Percentiles rank a stretch among this genome's conserved stretches.
Evolutionary conservation across 2,329 filamentous ascomycete species (phyloP).

Genomic region (Colletotrichum tofieldiae): DNA sequence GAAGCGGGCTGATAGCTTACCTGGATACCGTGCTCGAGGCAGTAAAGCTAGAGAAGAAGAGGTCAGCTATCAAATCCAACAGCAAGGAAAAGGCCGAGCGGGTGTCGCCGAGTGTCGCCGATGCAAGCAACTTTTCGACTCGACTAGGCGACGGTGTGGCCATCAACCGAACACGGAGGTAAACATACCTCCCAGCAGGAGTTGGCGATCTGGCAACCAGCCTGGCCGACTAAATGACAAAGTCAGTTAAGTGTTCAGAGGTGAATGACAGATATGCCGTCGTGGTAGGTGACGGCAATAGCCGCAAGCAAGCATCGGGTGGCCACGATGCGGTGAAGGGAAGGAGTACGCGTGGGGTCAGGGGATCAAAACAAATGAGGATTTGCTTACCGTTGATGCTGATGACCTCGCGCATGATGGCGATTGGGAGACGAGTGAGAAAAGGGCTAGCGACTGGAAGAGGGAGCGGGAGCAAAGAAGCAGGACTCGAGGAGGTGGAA

Average conservation of each 20-base stretch:
- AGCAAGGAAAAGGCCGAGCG: neutral
- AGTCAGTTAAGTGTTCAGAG: constrained; percentile 63
- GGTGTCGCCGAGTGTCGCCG: neutral
- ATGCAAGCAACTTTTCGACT: neutral
- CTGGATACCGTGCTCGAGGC: constrained; percentile 99
- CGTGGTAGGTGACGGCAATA: constrained; percentile 44
- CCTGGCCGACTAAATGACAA: constrained; percentile 88
- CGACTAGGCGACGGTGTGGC: constrained; percentile 15
- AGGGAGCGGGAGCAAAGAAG: constrained; percentile 27
- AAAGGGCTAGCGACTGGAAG: constrained; percentile 46
- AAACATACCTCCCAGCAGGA: constrained; percentile 99
- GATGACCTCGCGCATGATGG: constrained; percentile 98
- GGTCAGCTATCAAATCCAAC: constrained; percentile 5
- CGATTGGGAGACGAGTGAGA: constrained; percentile 46
- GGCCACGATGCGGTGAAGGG: constrained; percentile 62
- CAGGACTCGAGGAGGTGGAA: constrained; percentile 26
- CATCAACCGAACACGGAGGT: constrained; percentile 33
- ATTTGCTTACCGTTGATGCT: constrained; percentile 91
- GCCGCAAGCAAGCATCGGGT: constrained; percentile 38
- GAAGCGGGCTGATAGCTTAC: constrained; percentile 69
- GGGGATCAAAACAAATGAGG: constrained; percentile 49
- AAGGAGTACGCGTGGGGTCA: constrained; percentile 57
- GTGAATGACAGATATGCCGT: constrained; percentile 37
- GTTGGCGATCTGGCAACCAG: constrained; percentile 99
- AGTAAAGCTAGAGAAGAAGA: constrained; percentile 84